These are phyloP conservation scores for Begonia peltatifolia DNA, from an alignment of 306 rosid genomes.

Conservation along the genomic window DNA sequence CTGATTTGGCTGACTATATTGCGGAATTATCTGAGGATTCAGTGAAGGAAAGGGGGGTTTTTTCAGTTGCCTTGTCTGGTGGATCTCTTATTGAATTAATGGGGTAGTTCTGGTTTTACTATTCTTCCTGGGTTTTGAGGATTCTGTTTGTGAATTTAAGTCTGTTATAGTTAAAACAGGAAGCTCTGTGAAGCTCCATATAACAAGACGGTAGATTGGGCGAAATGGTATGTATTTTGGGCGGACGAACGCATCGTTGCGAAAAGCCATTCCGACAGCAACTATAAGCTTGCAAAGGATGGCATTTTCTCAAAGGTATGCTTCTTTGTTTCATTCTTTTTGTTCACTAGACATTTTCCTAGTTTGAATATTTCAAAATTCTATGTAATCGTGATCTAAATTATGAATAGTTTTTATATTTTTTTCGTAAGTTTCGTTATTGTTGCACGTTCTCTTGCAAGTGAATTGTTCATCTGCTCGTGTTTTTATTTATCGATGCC, in stretches of 20 bases:
- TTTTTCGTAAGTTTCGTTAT: too few species aligned
- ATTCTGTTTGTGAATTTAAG: too few species aligned
- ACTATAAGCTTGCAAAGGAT: slow-evolving; percentile 60
- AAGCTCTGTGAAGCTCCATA: slow-evolving; percentile 49
- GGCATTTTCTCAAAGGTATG: slow-evolving; percentile 57
- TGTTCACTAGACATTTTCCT: too few species aligned
- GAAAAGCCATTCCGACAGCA: slow-evolving; percentile 54
- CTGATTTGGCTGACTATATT: slow-evolving; percentile 80
- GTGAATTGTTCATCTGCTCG: too few species aligned
- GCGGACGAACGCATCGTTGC: slow-evolving; percentile 67
- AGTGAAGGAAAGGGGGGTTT: slow-evolving; percentile 82
- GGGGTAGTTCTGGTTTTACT: slow-evolving; percentile 37
- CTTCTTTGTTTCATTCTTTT: neutral
- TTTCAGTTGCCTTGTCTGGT: slow-evolving; percentile 90
- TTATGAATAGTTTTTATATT: too few species aligned
- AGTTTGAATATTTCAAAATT: too few species aligned
- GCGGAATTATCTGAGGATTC: slow-evolving; percentile 75
- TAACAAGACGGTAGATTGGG: slow-evolving; percentile 36
- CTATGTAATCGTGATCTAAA: too few species aligned
- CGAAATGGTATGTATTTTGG: slow-evolving; percentile 67
- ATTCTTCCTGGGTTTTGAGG: too few species aligned
- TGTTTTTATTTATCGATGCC: too few species aligned
- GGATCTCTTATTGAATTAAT: slow-evolving; percentile 95
- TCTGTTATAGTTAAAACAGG: slow-evolving; percentile 16
- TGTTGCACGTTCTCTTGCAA: too few species aligned